Evolutionary conservation across 2,329 filamentous ascomycete genomes (phyloP), one percentile per base, ranked within the genome.

Genomic region (Aspergillus alliaceus): DNA sequence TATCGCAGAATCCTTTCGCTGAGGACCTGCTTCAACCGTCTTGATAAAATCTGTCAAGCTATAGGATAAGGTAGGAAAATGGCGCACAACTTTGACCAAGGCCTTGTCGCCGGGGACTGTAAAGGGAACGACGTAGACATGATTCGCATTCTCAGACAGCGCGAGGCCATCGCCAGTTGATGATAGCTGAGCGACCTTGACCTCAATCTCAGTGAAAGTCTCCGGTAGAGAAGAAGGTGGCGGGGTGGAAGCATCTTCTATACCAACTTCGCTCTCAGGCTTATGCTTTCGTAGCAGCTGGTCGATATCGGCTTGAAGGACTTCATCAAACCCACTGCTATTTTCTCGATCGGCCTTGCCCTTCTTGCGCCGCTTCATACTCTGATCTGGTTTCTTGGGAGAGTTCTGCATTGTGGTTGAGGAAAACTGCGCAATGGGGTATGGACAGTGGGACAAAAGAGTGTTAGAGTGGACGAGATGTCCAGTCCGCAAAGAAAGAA

Each of bases 91-190:
- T 72, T 92, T 96, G 60, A 90, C 89, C 57, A 84, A 86, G 58
- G 90, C 88, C 2, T 80, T 82, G 73, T 99, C 95, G 29, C 95
- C 95, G 0, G 95, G 93, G 2, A 93, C 83, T 22, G 89, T 84
- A 71, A 97, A 99, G 4, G 93, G 92, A 1, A 98, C 88, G 51
- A 95, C 88, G 69, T 93, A 97, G 72, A 97, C 76, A 77, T 88
- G 81, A 54, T 84, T 79, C n/a, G 80, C 81, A 58, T 85, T 83
- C 27, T 85, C 77, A n/a, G 85, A 84, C 57, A 90, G 80, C 4
- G 90, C 95, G 55, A 99, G 83, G 2, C 91, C 95, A 65, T 98
- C 95, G 53, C 95, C 95, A 0, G 91, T 96, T 0, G 93, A 98
- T 0, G 93, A 96, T 32, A 98, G 81, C 63, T 90, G 86, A 6